Percentiles rank a stretch among this genome's conserved stretches.
Conservation (phyloP, 2,329 filamentous ascomycete species). For the Colletotrichum caudatum region DNA sequence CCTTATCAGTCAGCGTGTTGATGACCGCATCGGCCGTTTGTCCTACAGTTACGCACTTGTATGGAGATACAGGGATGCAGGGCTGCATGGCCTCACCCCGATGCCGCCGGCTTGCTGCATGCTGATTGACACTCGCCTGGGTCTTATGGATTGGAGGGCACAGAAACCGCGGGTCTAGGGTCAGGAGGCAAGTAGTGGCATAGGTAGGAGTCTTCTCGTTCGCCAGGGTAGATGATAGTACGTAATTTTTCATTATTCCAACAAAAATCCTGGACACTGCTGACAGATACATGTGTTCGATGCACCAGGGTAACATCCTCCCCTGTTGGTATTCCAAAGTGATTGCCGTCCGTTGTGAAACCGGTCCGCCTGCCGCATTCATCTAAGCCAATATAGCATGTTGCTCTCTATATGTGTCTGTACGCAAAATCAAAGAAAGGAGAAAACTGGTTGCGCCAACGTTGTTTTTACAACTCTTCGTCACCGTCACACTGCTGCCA, state of each 20-base stretch:
- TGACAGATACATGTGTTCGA: slow-evolving; percentile 17
- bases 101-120: background rate
- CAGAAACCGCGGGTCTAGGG: fast-evolving
- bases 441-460: background rate
- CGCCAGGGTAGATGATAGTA: slow-evolving; percentile 14
- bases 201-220: slow-evolving; percentile 9
- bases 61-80: slow-evolving; percentile 16
- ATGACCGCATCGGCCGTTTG: slow-evolving; percentile 33
- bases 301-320: slow-evolving; percentile 10
- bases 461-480: slow-evolving; percentile 59
- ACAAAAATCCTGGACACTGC: slow-evolving; percentile 16
- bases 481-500: slow-evolving; percentile 75
- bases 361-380: slow-evolving; percentile 34
- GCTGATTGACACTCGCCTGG: background rate
- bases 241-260: background rate
- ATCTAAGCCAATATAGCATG: slow-evolving; percentile 32
- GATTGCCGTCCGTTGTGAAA: slow-evolving; percentile 28
- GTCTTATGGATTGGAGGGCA: too few species aligned
- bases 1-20: background rate
- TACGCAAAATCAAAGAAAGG: background rate
- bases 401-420: slow-evolving; percentile 36
- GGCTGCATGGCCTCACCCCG: background rate
- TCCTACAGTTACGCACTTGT: slow-evolving; percentile 3
- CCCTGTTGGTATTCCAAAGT: slow-evolving; percentile 35
- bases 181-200: background rate